Evolutionary conservation across 225 moss, liverwort and hornwort genomes (phyloP).

Genomic region (Pleurozium schreberi): DNA sequence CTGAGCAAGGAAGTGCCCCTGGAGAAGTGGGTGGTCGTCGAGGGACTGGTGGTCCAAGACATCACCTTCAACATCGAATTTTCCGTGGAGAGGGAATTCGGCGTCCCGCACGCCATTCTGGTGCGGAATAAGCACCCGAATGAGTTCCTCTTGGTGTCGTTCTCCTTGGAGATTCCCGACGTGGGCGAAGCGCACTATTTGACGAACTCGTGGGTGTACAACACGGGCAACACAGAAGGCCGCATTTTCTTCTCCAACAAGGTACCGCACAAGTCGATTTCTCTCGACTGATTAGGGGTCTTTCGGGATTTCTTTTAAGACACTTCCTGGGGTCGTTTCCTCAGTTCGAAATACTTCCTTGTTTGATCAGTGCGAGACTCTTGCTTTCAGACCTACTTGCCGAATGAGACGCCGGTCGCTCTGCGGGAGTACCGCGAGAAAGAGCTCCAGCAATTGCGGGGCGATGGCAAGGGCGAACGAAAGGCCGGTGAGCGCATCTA

Average conservation of each 20-base stretch:
- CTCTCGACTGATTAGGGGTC: no score
- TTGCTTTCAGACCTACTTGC: conserved; percentile 1
- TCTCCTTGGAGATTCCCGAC: conserved; percentile 20
- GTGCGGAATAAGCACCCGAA: conserved; percentile 56
- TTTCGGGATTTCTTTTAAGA: background rate
- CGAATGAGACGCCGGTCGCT: conserved; percentile 2
- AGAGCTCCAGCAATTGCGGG: conserved; percentile 1
- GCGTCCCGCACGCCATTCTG: conserved; percentile 53
- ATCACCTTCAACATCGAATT: background rate
- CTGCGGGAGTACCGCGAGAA: background rate
- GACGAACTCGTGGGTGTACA: conserved; percentile 61
- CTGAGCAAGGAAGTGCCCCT: background rate
- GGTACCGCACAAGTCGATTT: background rate
- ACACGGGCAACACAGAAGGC: background rate
- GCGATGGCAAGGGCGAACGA: background rate
- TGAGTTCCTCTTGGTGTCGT: conserved; percentile 49
- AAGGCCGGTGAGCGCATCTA: conserved; percentile 11
- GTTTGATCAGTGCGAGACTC: background rate
- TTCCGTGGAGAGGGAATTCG: conserved; percentile 22
- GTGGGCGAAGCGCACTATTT: conserved; percentile 13
- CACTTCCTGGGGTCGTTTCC: background rate
- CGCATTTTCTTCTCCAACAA: conserved; percentile 33
- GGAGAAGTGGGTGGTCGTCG: background rate
- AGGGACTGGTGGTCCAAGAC: background rate
- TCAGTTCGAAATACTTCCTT: background rate